Evolutionary conservation across 2,329 filamentous ascomycete genomes (phyloP).

Genomic region (Trichoderma atroviride): DNA sequence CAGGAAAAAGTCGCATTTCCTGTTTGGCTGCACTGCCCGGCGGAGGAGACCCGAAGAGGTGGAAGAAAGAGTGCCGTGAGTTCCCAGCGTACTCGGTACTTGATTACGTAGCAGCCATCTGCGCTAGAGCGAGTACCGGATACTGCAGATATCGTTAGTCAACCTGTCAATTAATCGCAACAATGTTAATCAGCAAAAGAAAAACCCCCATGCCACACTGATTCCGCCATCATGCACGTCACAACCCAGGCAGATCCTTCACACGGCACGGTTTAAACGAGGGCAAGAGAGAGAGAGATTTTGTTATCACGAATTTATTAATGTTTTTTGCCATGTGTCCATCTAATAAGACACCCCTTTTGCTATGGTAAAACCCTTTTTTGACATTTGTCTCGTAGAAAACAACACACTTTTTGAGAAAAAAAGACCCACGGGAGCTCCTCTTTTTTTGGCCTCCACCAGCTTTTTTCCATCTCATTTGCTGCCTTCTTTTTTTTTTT

Average conservation of each 20-base stretch:
- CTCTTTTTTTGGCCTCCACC: conserved; percentile 25
- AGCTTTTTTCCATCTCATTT: conserved; percentile 7
- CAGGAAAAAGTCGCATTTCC: not conserved
- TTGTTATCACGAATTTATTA: conserved; percentile 23
- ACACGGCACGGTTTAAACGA: not conserved
- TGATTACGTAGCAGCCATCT: not conserved
- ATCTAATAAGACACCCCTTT: conserved; percentile 13
- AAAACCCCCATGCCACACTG: not conserved
- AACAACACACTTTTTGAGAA: conserved; percentile 14
- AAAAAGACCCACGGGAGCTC: conserved; percentile 24
- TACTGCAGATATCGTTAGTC: not conserved
- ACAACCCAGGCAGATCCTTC: not conserved
- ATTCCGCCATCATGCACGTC: conserved; percentile 17
- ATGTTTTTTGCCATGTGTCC: conserved; percentile 25
- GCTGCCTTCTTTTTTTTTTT: conserved; percentile 16
- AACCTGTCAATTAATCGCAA: conserved; percentile 7
- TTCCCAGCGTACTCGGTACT: conserved; percentile 1
- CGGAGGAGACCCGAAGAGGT: not conserved
- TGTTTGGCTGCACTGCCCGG: not conserved
- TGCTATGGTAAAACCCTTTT: conserved; percentile 14
- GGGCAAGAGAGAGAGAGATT: not conserved
- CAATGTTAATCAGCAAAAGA: not conserved
- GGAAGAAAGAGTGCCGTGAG: not conserved
- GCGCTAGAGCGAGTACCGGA: not conserved
- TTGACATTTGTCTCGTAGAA: conserved; percentile 25